Base-by-base conservation (phyloP, 2,329 filamentous ascomycete genomes). In the Blastomyces percursus region DNA sequence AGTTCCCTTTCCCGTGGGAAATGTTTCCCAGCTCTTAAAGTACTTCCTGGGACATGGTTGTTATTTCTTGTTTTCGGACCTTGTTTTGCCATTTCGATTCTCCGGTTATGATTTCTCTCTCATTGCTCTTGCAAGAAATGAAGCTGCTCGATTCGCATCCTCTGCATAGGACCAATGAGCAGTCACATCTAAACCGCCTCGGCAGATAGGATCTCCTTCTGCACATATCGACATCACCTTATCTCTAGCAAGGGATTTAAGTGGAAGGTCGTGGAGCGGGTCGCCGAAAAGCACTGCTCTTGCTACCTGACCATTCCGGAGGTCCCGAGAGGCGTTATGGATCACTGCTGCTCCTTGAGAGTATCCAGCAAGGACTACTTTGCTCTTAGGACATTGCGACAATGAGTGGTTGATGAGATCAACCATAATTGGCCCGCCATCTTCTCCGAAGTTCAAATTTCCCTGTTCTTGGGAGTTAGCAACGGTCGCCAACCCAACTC, bases 201-300 rank as follows among this genome's bases (percentile, higher is more conserved):
- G 61, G 63, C 82, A 84, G 6, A 84, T 81, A 11, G 78, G 71
- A 65, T 84, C 82, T 0, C 79, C 81, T 3, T 65, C 55, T 38
- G 80, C 76, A 64, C 82, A 84, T 46, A 79, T 77, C 24, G 80
- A 78, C 67, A 80, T 75, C 3, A 76, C 74, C 66, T 81, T 77
- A 1, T 71, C 71, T 35, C 70, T 67, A 6, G 72, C 65, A n/a
- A 80, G 72, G 65, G 77, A 74, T 40, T 72, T 70, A 11, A 75
- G 73, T 56, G 76, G 70, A 64, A 74, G 64, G 24, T 62, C 63
- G 62, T 75, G 76, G 66, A 80, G 74, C 2, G 80, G 80, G 63
- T 81, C 78, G 30, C 72, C 80, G 63, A 79, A 80, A 14, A 77
- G 72, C 7, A 79, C 72, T 1, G 77, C 77, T 8, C 73, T 77